A percentile compares a stretch with the other conserved stretches of the same genome.
Evolutionary conservation across 2,329 filamentous ascomycete genomes (phyloP).

Genomic region (Aspergillus thermomutatus): DNA sequence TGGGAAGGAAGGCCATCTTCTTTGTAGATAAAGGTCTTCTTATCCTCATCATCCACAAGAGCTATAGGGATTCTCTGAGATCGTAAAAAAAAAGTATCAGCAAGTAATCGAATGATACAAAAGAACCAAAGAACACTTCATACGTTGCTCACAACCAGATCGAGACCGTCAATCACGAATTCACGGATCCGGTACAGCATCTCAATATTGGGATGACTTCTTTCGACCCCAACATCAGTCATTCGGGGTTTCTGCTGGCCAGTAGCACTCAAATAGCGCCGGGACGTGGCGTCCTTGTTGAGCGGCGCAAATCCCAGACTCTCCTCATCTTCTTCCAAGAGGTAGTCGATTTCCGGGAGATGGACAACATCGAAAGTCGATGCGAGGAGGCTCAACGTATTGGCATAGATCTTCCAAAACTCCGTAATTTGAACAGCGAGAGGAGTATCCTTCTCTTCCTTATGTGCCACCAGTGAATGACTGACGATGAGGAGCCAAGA

Average conservation of each 20-base stretch:
- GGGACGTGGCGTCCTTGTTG: conserved; percentile 46
- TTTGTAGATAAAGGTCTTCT: conserved; percentile 49
- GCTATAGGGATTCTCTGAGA: conserved; percentile 46
- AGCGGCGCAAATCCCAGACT: conserved; percentile 65
- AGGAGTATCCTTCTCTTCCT: conserved; percentile 47
- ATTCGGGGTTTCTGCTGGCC: conserved; percentile 50
- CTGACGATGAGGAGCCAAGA: conserved; percentile 62
- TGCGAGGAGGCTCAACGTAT: conserved; percentile 57
- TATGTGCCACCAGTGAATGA: conserved; percentile 52
- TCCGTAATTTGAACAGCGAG: conserved; percentile 58
- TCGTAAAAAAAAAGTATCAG: conserved; percentile 17
- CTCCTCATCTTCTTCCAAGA: conserved; percentile 66
- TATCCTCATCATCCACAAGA: conserved; percentile 44
- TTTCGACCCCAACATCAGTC: conserved; percentile 49
- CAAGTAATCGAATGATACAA: neutral
- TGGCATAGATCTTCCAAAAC: conserved; percentile 65
- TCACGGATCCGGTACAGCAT: conserved; percentile 65
- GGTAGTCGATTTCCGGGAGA: conserved; percentile 57
- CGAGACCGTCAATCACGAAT: conserved; percentile 59
- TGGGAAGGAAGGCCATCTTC: conserved; percentile 53
- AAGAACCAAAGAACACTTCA: conserved; percentile 14
- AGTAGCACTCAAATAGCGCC: conserved; percentile 50
- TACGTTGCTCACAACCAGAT: conserved; percentile 52
- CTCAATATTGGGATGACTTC: conserved; percentile 58
- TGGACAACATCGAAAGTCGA: conserved; percentile 57